These are phyloP conservation scores for Angophora floribunda DNA, from an alignment of 345 rosid species.

Conservation along the genomic window DNA sequence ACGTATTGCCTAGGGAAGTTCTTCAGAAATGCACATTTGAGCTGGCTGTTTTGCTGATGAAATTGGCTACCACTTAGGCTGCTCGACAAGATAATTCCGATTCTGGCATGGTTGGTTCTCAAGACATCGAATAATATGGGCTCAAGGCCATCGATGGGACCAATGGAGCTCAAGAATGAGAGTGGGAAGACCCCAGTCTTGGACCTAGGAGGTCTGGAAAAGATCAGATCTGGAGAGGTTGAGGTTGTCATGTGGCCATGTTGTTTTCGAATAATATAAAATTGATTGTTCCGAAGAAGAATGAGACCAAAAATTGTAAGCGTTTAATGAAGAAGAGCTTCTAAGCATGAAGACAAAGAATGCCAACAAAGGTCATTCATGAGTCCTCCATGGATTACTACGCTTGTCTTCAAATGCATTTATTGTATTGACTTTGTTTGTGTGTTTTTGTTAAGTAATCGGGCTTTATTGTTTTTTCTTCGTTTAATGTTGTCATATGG, in stretches of 20 bases:
- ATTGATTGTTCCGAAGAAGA: too few relatives aligned
- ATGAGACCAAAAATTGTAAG: too few relatives aligned
- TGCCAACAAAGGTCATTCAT: too few relatives aligned
- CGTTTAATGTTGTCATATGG: too few relatives aligned
- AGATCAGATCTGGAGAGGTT: conserved; percentile 49
- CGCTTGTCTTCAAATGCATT: too few relatives aligned
- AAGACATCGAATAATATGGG: conserved; percentile 22
- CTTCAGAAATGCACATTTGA: conserved; percentile 54
- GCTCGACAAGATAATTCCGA: conserved; percentile 48
- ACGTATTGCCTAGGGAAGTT: conserved; percentile 53
- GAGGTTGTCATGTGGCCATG: conserved; percentile 33
- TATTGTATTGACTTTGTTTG: too few relatives aligned
- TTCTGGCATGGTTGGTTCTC: conserved; percentile 36
- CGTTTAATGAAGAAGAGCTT: too few relatives aligned
- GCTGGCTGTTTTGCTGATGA: conserved; percentile 36
- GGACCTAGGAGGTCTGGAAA: conserved; percentile 62
- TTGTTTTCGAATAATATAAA: background rate
- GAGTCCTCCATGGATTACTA: too few relatives aligned
- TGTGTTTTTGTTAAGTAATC: too few relatives aligned
- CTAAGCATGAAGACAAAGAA: too few relatives aligned
- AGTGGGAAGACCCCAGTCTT: conserved; percentile 69
- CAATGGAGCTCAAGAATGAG: conserved; percentile 45
- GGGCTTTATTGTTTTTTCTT: too few relatives aligned
- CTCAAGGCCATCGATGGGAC: conserved; percentile 49
- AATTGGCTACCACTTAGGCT: conserved; percentile 31